A percentile compares a stretch with the other conserved stretches of the same genome.
These are phyloP conservation scores for Coprinopsis marcescibilis DNA, from an alignment of 768 basidiomycete species.

Conservation along the genomic window DNA sequence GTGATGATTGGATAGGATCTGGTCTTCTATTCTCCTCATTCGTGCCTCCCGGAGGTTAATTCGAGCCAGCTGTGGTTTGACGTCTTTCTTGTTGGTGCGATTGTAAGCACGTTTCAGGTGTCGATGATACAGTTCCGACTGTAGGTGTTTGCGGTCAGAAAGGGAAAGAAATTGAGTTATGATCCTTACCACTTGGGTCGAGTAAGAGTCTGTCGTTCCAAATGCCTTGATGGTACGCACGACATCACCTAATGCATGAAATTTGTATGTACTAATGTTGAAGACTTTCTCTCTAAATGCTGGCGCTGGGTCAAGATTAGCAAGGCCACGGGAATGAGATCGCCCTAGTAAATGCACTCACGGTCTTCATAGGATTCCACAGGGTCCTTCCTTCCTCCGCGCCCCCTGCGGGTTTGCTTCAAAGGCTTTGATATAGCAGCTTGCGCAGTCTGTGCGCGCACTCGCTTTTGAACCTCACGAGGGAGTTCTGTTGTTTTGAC, in stretches of 20 bases:
- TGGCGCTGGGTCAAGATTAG: neutral
- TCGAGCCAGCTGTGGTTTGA: conserved; percentile 23
- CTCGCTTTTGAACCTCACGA: too few species aligned
- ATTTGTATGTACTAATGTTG: conserved; percentile 5
- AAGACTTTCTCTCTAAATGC: neutral
- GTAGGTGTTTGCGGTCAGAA: too few species aligned
- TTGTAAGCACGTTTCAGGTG: conserved; percentile 32
- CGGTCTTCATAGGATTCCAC: too few species aligned
- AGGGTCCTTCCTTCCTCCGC: too few species aligned
- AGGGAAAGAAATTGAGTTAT: too few species aligned
- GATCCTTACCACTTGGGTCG: conserved; percentile 18
- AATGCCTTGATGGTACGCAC: neutral
- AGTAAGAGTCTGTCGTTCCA: conserved; percentile 7
- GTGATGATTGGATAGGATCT: too few species aligned
- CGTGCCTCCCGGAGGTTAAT: conserved; percentile 6
- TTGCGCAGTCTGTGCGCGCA: too few species aligned
- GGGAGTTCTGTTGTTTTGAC: neutral
- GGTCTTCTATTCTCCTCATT: too few species aligned
- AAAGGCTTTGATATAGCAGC: too few species aligned
- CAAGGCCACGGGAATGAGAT: neutral
- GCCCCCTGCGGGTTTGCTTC: too few species aligned
- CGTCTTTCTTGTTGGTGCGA: conserved; percentile 28
- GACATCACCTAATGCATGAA: conserved; percentile 7
- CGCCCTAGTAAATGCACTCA: too few species aligned
- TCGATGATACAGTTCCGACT: conserved; percentile 41